Evolutionary conservation across 371 early-diverging fungal genomes (phyloP), one percentile per base, ranked within the genome.

Genomic region (Apophysomyces variabilis): DNA sequence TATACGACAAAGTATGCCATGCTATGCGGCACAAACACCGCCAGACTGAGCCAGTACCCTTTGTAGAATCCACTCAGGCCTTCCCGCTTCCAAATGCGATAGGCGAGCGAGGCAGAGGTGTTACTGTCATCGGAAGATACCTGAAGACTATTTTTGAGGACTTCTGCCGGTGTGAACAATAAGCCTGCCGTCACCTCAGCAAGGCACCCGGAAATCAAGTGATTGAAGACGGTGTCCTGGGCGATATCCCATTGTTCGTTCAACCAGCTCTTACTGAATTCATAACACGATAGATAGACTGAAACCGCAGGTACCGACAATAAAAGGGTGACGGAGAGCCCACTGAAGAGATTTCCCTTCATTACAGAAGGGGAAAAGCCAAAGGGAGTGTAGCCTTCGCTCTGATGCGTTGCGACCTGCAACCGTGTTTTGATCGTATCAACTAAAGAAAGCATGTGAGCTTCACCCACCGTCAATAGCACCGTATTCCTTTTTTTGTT

Each of bases 91-190:
- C 21, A 50, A 18, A 50, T 50, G 1, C 54, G 54, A 16, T 9
- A 21, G 21, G 54, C 54, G 9, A 50, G 9, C n/a, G 54, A 50
- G 9, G 35, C 21, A 39, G 21, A 16, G n/a, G 43, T 37, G 32
- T 32, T 44, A 41, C 21, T 8, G 4, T 38, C 12, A 45, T 41
- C 38, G 16, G 41, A 36, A 38, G 68, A 32, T 43, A 73, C 75
- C 65, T 94, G 94, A 41, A 90, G 73, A 57, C 84, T 82, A 60
- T 83, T 89, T 67, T 94, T 94, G 64, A 94, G 65, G 4, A 94
- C 88, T 74, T 93, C 95, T 92, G 93, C 92, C 4, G 95, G 95
- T 6, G 93, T 93, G 85, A 89, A 88, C 9, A 87, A 72, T 18
- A 85, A 60, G 14, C 87, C 86, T 0, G 86, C 84, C 0, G 73